Evolutionary conservation across 2,329 filamentous ascomycete species (phyloP), one percentile per base, ranked within the genome.

Genomic region (Aspergillus persii): DNA sequence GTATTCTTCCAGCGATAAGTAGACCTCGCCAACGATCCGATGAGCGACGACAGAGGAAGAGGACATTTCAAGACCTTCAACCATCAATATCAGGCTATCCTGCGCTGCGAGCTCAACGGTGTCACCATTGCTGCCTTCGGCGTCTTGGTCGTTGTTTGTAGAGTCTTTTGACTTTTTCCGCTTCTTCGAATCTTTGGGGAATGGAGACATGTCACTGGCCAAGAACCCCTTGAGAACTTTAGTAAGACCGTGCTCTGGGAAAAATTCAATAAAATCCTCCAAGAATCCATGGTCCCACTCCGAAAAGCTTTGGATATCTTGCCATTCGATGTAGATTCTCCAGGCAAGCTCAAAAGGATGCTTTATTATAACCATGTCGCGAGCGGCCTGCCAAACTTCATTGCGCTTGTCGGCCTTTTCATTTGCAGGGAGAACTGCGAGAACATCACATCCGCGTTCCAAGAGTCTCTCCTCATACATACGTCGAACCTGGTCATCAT

Each of bases 351-450:
- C 86, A 76, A 89, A 96, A 0, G 92, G 91, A 67, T 98, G 92
- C 68, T 94, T 93, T 72, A 99, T 95, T 60, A 96, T 90, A 61
- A 99, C 94, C 90, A 99, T 96, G 61, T 94, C 95, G 63, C 88
- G 86, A 0, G 94, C 92, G 54, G 95, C 80, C 60, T 89, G 88
- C 68, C 89, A 77, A 0, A 96, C 89, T 63, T 89, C 87, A 39
- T 86, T 80, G 29, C 90, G 84, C 73, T 96, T 92, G 18, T 80
- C 76, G 1, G 77, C 71, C 75, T 98, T 98, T 59, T 87, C 79
- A 3, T 88, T 86, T 1, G 81, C 61, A 2, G 88, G 85, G 15
- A 91, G 81, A 30, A 90, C 87, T 8, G 89, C 75, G 1, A 99
- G 82, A 4, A 86, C 84, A 58, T 97, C 92, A 66, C 93, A 89